Percentiles rank a stretch among this genome's conserved stretches.
Evolutionary conservation across 768 basidiomycete species (phyloP).

Genomic region (Leucocoprinus sp.): DNA sequence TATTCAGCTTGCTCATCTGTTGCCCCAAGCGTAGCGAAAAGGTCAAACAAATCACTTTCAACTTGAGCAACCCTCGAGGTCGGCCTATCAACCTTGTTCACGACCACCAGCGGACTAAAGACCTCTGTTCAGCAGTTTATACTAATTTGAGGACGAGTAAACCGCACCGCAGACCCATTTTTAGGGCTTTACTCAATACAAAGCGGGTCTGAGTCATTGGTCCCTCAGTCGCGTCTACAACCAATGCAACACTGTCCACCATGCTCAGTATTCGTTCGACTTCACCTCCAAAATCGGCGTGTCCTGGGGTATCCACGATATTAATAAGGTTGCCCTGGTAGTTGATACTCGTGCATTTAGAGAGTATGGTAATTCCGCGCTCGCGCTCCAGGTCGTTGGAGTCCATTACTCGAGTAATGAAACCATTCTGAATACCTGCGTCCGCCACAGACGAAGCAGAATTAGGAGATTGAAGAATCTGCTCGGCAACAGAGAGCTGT

Average conservation of each 20-base stretch:
- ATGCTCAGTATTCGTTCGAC: conserved; percentile 54
- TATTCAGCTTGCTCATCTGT: conserved; percentile 46
- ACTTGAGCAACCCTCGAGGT: conserved; percentile 37
- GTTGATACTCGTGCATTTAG: conserved; percentile 46
- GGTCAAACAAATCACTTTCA: conserved; percentile 42
- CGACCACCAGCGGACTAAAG: conserved; percentile 37
- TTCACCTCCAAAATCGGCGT: conserved; percentile 58
- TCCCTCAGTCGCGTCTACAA: conserved; percentile 53
- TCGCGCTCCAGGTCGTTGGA: conserved; percentile 48
- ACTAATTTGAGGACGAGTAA: neutral
- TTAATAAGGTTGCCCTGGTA: conserved; percentile 45
- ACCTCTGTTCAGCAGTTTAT: neutral
- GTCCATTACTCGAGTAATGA: conserved; percentile 42
- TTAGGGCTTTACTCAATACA: conserved; percentile 39
- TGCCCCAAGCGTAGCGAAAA: conserved; percentile 42
- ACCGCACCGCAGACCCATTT: conserved; percentile 33
- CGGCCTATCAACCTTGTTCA: conserved; percentile 42
- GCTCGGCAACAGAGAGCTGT: conserved; percentile 28
- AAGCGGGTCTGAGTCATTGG: conserved; percentile 55
- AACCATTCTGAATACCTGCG: conserved; percentile 21
- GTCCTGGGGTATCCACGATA: conserved; percentile 55
- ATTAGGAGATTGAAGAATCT: conserved; percentile 25
- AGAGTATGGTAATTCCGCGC: conserved; percentile 54
- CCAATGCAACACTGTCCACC: conserved; percentile 53
- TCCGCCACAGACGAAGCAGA: conserved; percentile 18